phyloP scores from a whole-genome alignment of 2,329 filamentous ascomycete species.

The Lizonia empirigonia region DNA sequence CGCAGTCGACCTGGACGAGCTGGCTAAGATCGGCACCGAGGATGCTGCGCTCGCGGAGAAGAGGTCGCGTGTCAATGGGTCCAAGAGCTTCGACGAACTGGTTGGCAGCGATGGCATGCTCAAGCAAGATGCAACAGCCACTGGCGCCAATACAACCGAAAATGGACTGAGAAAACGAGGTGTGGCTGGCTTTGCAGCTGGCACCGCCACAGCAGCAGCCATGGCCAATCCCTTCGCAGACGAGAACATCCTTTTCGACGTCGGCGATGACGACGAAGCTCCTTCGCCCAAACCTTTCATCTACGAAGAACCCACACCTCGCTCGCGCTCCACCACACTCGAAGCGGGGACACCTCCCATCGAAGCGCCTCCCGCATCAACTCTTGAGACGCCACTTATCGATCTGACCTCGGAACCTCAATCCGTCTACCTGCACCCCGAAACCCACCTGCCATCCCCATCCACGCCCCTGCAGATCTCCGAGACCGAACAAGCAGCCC shows the following conservation, averaged over 20 bases:
- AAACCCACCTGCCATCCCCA: slow-evolving; percentile 9
- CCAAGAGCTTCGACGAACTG: slow-evolving; percentile 49
- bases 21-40: slow-evolving; percentile 42
- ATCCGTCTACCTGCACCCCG: slow-evolving; percentile 13
- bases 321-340: slow-evolving; percentile 34
- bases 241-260: slow-evolving; percentile 51
- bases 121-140: slow-evolving; percentile 33
- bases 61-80: slow-evolving; percentile 26
- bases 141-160: slow-evolving; percentile 27
- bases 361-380: background rate
- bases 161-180: slow-evolving; percentile 38
- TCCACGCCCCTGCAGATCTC: slow-evolving; percentile 25
- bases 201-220: slow-evolving; percentile 42
- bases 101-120: slow-evolving; percentile 50
- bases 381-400: slow-evolving; percentile 30
- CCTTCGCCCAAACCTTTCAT: slow-evolving; percentile 36
- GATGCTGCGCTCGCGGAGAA: slow-evolving; percentile 30
- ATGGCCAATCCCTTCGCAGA: slow-evolving; percentile 55
- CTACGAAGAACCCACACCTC: slow-evolving; percentile 26
- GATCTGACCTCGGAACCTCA: slow-evolving; percentile 35
- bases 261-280: slow-evolving; percentile 41
- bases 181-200: slow-evolving; percentile 47
- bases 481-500: slow-evolving; percentile 29
- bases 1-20: slow-evolving; percentile 50
- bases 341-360: slow-evolving; percentile 21